Conservation (phyloP, 345 rosid species). For the Stellera chamaejasme region DNA sequence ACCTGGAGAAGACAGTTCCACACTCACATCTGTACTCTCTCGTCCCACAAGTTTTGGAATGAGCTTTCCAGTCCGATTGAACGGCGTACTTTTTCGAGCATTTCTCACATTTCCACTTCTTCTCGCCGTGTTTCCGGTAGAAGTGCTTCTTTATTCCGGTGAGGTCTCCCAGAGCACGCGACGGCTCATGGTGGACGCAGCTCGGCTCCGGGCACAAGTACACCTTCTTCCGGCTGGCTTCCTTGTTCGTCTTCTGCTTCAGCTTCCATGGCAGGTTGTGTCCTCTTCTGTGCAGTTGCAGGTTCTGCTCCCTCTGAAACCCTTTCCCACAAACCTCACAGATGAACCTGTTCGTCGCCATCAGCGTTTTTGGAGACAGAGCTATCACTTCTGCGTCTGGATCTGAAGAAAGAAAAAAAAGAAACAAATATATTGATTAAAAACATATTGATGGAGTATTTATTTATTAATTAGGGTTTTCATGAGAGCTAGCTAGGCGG, state of each 20-base stretch:
- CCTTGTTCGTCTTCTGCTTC: conserved; percentile 69
- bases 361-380: conserved; percentile 76
- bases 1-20: conserved; percentile 88
- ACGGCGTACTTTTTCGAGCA: conserved; percentile 76
- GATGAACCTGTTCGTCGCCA: conserved; percentile 86
- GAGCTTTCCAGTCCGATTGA: conserved; percentile 91
- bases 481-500: conserved; percentile 17
- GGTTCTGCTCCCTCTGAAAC: conserved; percentile 80
- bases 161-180: conserved; percentile 81
- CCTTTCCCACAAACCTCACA: conserved; percentile 90
- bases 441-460: not conserved
- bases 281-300: conserved; percentile 85
- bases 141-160: conserved; percentile 80
- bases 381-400: conserved; percentile 91
- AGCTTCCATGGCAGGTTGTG: conserved; percentile 89
- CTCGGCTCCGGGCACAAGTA: conserved; percentile 82
- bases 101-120: conserved; percentile 87
- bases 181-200: conserved; percentile 81
- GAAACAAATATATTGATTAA: not conserved
- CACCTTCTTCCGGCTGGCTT: conserved; percentile 75
- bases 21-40: conserved; percentile 81
- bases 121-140: conserved; percentile 79
- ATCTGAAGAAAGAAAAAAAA: conserved; percentile 32
- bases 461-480: conserved; percentile 1
- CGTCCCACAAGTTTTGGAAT: conserved; percentile 83